Evolutionary conservation across 345 rosid species (phyloP), one percentile per base, ranked within the genome.

Genomic region (Pseudoturritis turrita): DNA sequence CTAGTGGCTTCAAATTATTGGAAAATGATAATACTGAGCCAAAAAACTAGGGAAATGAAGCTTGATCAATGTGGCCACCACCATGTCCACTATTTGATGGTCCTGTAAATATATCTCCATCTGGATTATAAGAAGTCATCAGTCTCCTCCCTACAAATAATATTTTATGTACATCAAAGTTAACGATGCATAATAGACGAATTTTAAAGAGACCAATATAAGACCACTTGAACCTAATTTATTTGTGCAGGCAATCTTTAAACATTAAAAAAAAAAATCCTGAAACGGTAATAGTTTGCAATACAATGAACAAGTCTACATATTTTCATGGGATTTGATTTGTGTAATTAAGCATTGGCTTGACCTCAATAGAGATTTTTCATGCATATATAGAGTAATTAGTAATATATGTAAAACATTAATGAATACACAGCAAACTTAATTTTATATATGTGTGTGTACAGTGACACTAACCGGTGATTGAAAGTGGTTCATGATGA

Each of bases 61-160:
- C 37, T 26, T 43, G 39, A 15, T 41, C 6, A 62, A 62, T 62
- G 39, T 9, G 33, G 39, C 53, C 22, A 43, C 67, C 67, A 44
- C 67, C 67, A 62, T 62, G 67, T 43, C 67, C 39, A 28, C 67
- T 62, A 28, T 45, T n/a, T 62, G 67, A 62, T 10, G 67, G 39
- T 62, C 52, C 67, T 5, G 67, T 44, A 14, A 10, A 17, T 43
- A 62, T 62, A 0, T 62, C 67, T 26, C 53, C 14, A 28, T 62
- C 26, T 15, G 67, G 68, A 17, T 28, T 62, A 28, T 62, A 62
- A 15, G 10, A 2, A 1, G 10, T 44, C 54, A 28, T 21, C 41
- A 17, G 0, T 45, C 1, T 62, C 39, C 15, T 45, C 54, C 41
- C 68, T 62, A 28, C 7, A 44, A 21, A 26, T 13, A 6, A 31